Evolutionary conservation across 2,329 filamentous ascomycete genomes (phyloP).

Genomic region (Talaromyces verruculosus): DNA sequence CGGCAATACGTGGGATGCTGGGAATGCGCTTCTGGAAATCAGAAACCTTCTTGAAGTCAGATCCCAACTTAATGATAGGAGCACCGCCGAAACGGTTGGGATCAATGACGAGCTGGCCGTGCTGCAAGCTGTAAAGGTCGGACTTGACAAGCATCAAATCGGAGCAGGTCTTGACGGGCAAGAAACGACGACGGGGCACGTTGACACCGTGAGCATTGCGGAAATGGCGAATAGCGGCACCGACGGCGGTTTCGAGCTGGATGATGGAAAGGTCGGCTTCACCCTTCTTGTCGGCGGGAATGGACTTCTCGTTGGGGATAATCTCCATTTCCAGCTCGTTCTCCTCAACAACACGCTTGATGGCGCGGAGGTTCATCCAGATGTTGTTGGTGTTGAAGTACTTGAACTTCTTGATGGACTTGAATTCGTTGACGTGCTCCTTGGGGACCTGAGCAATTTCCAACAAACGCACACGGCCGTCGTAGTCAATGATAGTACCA

Average conservation of each 20-base stretch:
- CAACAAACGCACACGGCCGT: constrained; percentile 91
- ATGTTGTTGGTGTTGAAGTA: constrained; percentile 99
- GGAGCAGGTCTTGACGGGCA: constrained; percentile 99
- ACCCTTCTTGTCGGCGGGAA: constrained; percentile 98
- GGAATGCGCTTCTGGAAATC: constrained; percentile 58
- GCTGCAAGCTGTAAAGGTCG: constrained; percentile 96
- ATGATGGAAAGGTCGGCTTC: constrained; percentile 97
- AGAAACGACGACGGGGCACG: constrained; percentile 93
- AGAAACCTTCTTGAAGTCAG: constrained; percentile 99
- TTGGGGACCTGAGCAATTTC: constrained; percentile 99
- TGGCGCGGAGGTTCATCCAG: constrained; percentile 96
- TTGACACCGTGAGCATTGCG: constrained; percentile 98
- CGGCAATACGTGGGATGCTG: constrained; percentile 53
- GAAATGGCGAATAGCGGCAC: constrained; percentile 98
- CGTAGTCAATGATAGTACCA: constrained; percentile 99
- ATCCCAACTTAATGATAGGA: constrained; percentile 96
- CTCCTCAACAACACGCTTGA: constrained; percentile 98
- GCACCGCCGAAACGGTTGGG: constrained; percentile 93
- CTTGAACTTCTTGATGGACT: constrained; percentile 99
- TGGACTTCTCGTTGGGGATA: constrained; percentile 98
- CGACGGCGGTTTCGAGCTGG: constrained; percentile 97
- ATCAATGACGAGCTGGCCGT: constrained; percentile 97
- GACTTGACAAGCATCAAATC: constrained; percentile 99
- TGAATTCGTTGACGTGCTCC: constrained; percentile 99
- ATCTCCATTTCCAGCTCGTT: constrained; percentile 99